Base-by-base conservation (phyloP, 2,329 filamentous ascomycete species). In the Hirsutella thompsonii region DNA sequence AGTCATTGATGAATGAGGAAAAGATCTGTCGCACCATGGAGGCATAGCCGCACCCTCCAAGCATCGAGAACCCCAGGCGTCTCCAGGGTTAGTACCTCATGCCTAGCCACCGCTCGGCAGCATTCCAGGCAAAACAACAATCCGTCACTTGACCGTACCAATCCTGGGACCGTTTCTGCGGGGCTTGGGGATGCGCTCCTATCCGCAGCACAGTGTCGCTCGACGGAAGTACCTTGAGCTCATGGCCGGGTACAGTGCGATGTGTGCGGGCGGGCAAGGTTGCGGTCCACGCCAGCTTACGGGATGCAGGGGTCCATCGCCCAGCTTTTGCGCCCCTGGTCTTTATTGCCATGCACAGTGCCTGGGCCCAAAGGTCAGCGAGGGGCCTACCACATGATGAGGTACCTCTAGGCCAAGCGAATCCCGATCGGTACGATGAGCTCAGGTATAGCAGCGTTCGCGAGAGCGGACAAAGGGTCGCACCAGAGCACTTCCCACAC, bases 101-200 rank as follows among this genome's bases (percentile, higher is more conserved):
- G 32, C 14, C 32, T 33, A 18, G 32, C 14, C 16, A 16, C 32
- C 32, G 32, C 14, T 18, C 32, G 14, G 16, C 32, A 16, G 39
- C 39, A 40, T 41, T 32, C 33, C 34, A 41, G 18, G 21, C 33
- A 21, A 16, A 21, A 30, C 16, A 8, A 20, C 30, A 32, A 14
- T 11, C 20, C 20, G 39, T 40, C 39, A 40, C 39, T 40, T 40
- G 39, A 40, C 39, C 33, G 39, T 13, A 30, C 19, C 32, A 20
- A 37, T 26, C 14, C 26, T n/a, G 29, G 29, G 39, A n/a, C 30
- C 4, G 23, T 37, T 26, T 40, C 21, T 30, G 14, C 19, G 29
- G 32, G 23, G 38, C 38, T 30, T 34, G 38, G n/a, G 38, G 32
- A n/a, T 20, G 33, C 4, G 38, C 20, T 30, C 38, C 10, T 9